Conservation (phyloP, 2,329 filamentous ascomycete genomes). For the Paraconiothyrium sp. region DNA sequence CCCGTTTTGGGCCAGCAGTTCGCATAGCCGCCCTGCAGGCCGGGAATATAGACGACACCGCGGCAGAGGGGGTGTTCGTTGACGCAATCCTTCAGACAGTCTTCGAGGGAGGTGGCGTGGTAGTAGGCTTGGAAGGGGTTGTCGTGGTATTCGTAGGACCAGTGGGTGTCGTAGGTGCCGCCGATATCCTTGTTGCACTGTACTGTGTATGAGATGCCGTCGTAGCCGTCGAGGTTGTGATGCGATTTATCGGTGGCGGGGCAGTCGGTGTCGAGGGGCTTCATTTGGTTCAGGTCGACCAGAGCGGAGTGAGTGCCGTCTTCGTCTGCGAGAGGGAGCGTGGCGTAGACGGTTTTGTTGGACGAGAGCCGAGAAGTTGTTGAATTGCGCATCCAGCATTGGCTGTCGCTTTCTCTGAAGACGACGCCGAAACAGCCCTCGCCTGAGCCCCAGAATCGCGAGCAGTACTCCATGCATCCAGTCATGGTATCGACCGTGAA, state of each 20-base stretch:
- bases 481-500: slow-evolving; percentile 30
- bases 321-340: slow-evolving; percentile 14
- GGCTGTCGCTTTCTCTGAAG: slow-evolving; percentile 27
- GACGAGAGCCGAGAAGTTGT: slow-evolving; percentile 22
- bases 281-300: slow-evolving; percentile 30
- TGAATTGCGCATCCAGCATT: slow-evolving; percentile 43
- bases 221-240: slow-evolving; percentile 31
- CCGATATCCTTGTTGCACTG: slow-evolving; percentile 40
- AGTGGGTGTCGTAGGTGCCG: slow-evolving; percentile 29
- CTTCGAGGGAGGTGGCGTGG: slow-evolving; percentile 38
- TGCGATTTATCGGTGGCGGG: slow-evolving; percentile 33
- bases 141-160: slow-evolving; percentile 28
- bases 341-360: slow-evolving; percentile 10
- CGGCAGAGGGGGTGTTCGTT: slow-evolving; percentile 41
- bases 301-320: slow-evolving; percentile 33
- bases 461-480: slow-evolving; percentile 45
- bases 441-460: slow-evolving; percentile 39
- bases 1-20: slow-evolving; percentile 45
- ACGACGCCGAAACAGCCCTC: slow-evolving; percentile 45
- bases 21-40: slow-evolving; percentile 40
- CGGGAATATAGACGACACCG: slow-evolving; percentile 41
- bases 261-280: slow-evolving; percentile 31
- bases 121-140: slow-evolving; percentile 34
- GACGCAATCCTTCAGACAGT: slow-evolving; percentile 40
- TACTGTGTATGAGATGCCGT: slow-evolving; percentile 39